Percentiles rank a stretch among this genome's conserved stretches.
Conservation (phyloP, 164 flowering plant genomes). For the Paratinospora sagittata region DNA sequence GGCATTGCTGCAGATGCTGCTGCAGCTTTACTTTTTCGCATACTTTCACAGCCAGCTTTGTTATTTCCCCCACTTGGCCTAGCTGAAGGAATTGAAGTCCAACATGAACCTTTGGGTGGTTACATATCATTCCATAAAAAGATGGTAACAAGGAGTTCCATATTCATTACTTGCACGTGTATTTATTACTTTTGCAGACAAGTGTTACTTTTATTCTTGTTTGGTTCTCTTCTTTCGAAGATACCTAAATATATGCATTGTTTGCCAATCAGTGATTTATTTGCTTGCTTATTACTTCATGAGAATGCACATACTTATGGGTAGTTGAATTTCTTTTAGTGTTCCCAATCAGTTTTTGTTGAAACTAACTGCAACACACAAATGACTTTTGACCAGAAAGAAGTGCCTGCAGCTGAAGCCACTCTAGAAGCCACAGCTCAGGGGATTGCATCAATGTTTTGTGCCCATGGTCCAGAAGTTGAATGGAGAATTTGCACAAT, state of each 20-base stretch:
- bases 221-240: no score
- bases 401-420: constrained; percentile 82
- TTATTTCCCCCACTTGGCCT: constrained; percentile 91
- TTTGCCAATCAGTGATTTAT: neutral
- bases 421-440: constrained; percentile 97
- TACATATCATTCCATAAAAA: constrained; percentile 53
- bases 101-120: constrained; percentile 64
- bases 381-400: constrained; percentile 41
- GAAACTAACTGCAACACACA: constrained; percentile 3
- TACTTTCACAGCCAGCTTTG: constrained; percentile 92
- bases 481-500: constrained; percentile 99
- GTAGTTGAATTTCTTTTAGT: neutral
- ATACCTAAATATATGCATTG: no score
- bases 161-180: neutral
- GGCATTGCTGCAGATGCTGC: constrained; percentile 98
- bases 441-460: constrained; percentile 96
- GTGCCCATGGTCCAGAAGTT: constrained; percentile 98
- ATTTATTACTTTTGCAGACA: neutral
- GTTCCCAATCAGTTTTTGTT: neutral
- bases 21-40: constrained; percentile 88
- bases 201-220: neutral
- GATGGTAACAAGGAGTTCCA: constrained; percentile 42
- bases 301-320: no score
- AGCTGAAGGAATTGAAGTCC: constrained; percentile 82
- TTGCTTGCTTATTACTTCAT: no score